A percentile compares a stretch with the other conserved stretches of the same genome.
These are phyloP conservation scores for Nicotiana sylvestris DNA, from an alignment of 257 asterid species.

Conservation along the genomic window DNA sequence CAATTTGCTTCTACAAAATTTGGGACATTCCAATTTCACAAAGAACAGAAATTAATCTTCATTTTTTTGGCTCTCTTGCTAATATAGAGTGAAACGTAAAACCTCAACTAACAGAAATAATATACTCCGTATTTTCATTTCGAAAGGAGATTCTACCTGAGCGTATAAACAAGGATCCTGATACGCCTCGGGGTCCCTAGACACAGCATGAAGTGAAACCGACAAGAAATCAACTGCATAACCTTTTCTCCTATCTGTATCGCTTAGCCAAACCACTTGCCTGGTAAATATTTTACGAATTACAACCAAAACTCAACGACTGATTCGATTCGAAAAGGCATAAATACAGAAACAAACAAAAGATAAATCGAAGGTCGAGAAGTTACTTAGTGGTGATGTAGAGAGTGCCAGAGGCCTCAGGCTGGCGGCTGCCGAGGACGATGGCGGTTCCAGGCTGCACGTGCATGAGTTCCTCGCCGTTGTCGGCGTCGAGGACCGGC, in stretches of 20 bases:
- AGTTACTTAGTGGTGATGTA: conserved; percentile 68
- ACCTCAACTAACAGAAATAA: neutral
- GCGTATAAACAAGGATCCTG: conserved; percentile 77
- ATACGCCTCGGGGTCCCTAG: conserved; percentile 88
- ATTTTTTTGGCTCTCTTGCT: neutral
- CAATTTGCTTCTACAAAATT: neutral
- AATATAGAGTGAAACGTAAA: neutral
- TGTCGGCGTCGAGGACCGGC: conserved; percentile 47
- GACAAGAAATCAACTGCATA: conserved; percentile 77
- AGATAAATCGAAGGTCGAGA: neutral
- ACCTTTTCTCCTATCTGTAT: conserved; percentile 61
- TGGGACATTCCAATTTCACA: neutral
- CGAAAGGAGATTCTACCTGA: conserved; percentile 42
- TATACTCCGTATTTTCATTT: neutral
- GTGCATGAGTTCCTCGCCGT: conserved; percentile 74
- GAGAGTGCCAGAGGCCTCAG: conserved; percentile 79
- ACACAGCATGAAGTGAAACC: conserved; percentile 82
- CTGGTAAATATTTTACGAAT: conserved; percentile 26
- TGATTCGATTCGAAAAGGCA: neutral
- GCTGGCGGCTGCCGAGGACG: conserved; percentile 58
- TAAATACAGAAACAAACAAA: neutral
- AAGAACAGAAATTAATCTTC: neutral
- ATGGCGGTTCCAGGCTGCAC: conserved; percentile 57
- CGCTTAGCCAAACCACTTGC: conserved; percentile 95
- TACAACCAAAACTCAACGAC: conserved; percentile 9